These are phyloP conservation scores for Naumovozyma castellii DNA, from an alignment of 805 yeast genomes.

Conservation along the genomic window DNA sequence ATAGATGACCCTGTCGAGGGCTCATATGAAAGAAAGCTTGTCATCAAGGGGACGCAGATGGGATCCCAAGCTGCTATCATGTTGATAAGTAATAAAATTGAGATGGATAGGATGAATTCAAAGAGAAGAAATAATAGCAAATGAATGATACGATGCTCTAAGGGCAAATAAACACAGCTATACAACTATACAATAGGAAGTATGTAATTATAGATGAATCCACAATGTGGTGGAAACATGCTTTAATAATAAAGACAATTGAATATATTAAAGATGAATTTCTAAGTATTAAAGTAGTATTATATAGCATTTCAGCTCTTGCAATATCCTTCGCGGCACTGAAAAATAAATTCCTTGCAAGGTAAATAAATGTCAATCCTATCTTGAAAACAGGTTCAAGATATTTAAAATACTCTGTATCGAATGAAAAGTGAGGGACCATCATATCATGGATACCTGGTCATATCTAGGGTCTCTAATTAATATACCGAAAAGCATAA, in stretches of 20 bases:
- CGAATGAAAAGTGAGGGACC: background rate
- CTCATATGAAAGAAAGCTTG: constrained; percentile 48
- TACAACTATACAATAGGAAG: background rate
- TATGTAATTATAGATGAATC: background rate
- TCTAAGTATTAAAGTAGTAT: no score
- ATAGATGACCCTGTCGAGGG: constrained; percentile 54
- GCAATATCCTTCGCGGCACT: no score
- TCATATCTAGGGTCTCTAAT: background rate
- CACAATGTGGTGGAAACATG: background rate
- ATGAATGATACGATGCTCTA: background rate
- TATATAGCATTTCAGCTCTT: no score
- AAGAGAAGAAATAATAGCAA: constrained; percentile 7
- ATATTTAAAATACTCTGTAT: no score
- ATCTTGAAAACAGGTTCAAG: no score
- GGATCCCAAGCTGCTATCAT: constrained; percentile 66
- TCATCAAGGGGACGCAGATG: constrained; percentile 55
- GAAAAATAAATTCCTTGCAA: no score
- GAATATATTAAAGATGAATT: no score
- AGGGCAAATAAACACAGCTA: background rate
- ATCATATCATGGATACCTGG: background rate
- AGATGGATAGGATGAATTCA: constrained; percentile 48
- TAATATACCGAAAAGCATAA: background rate
- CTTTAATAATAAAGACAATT: background rate
- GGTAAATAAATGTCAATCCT: no score
- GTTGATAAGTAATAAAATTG: constrained; percentile 63